Percentiles rank a stretch among this genome's conserved stretches.
Conservation (phyloP, 1,284 basidiomycete genomes). For the Fistulina hepatica region DNA sequence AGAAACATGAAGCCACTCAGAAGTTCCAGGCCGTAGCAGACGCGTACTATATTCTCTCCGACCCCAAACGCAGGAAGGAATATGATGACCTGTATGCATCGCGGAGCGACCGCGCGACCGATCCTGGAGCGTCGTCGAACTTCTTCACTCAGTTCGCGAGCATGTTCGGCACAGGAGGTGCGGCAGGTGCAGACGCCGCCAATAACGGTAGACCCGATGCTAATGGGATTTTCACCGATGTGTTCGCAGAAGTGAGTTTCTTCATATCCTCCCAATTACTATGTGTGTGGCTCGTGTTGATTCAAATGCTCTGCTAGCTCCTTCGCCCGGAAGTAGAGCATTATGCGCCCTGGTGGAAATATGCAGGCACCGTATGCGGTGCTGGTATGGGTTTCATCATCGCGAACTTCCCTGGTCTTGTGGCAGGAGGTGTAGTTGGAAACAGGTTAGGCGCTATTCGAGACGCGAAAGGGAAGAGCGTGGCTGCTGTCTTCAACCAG, state of each 20-base stretch:
- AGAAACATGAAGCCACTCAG: conserved; percentile 71
- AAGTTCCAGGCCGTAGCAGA: conserved; percentile 85
- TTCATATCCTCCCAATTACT: conserved; percentile 1
- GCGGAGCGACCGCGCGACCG: conserved; percentile 40
- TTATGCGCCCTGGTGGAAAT: conserved; percentile 64
- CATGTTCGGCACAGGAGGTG: conserved; percentile 43
- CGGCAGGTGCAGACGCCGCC: conserved; percentile 21
- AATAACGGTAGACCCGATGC: conserved; percentile 55
- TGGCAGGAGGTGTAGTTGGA: conserved; percentile 74
- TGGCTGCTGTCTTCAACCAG: conserved; percentile 81
- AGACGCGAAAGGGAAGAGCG: conserved; percentile 88
- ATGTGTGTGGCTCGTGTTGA: too few relatives aligned
- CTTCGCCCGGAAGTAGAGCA: conserved; percentile 70
- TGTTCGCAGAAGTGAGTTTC: conserved; percentile 72
- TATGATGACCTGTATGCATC: conserved; percentile 67
- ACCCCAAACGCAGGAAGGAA: conserved; percentile 66
- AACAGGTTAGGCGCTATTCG: conserved; percentile 80
- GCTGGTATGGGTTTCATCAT: conserved; percentile 78
- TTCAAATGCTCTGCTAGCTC: conserved; percentile 32
- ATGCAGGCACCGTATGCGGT: conserved; percentile 58
- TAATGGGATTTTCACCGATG: conserved; percentile 76
- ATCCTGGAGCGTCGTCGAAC: conserved; percentile 56
- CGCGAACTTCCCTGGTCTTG: conserved; percentile 75
- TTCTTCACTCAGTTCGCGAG: conserved; percentile 74
- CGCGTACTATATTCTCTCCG: conserved; percentile 92